Evolutionary conservation across 1,284 basidiomycete species (phyloP), one percentile per base, ranked within the genome.

Genomic region (Phylloboletellus chloephorus): DNA sequence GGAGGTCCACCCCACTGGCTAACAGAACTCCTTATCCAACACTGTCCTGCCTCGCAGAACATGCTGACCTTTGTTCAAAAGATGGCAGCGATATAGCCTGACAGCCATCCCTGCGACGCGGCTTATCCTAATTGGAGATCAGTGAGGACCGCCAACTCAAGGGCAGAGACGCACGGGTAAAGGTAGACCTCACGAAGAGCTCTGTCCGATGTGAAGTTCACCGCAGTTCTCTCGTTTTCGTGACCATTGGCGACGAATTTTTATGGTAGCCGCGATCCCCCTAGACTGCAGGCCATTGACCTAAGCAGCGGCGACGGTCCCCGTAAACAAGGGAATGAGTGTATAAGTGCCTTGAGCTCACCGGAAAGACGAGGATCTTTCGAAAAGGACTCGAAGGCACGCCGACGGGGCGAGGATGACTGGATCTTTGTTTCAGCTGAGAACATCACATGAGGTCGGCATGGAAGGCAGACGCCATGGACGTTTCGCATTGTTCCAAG

Each of bases 101-200:
- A n/a, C n/a, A n/a, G n/a, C n/a, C n/a, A n/a, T n/a, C n/a, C n/a
- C n/a, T n/a, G n/a, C n/a, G n/a, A n/a, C n/a, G n/a, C n/a, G n/a
- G n/a, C n/a, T n/a, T n/a, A n/a, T n/a, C n/a, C n/a, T 78, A 44
- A 7, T 8, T 15, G n/a, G 20, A 42, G 28, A 29, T 32, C 21
- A 23, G 37, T 26, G 23, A 42, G 28, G 38, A 13, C 31, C 22
- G 19, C 16, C 3, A 33, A 20, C 3, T 22, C 12, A 16, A 19
- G 17, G 7, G 29, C 31, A 52, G 3, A 41, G 48, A 62, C 73
- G 49, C 66, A 82, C 67, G 82, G 81, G 55, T 80, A 78, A 15
- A 85, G 67, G 58, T 86, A 85, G 34, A 87, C 68, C 58, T 86
- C 82, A 42, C 82, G 71, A 16, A 86, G 63, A 17, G 81, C 78